Evolutionary conservation across 306 rosid species (phyloP).

Genomic region (Hippophae tibetana): DNA sequence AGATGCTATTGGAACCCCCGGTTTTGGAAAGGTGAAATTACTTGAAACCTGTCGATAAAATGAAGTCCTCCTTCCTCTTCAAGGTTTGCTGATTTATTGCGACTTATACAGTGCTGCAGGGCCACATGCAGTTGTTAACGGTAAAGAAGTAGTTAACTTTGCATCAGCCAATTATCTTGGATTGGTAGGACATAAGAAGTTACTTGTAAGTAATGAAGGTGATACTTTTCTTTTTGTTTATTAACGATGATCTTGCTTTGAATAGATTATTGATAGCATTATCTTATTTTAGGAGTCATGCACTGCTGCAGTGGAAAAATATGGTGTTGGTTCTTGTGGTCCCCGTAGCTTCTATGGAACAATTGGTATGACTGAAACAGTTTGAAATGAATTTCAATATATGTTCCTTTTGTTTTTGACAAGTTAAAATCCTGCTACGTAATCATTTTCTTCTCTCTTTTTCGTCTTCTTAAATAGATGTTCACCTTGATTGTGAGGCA

Average conservation of each 20-base stretch:
- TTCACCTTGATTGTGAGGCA: conserved; percentile 98
- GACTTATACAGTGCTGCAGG: conserved; percentile 84
- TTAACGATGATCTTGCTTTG: conserved; percentile 1
- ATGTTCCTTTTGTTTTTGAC: background rate
- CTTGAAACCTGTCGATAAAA: conserved; percentile 14
- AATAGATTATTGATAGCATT: conserved; percentile 18
- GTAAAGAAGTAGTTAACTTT: conserved; percentile 92
- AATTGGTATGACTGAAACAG: conserved; percentile 48
- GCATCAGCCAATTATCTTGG: conserved; percentile 97
- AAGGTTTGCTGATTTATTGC: conserved; percentile 15
- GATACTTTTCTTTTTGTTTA: conserved; percentile 3
- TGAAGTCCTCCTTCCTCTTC: background rate
- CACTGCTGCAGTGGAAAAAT: conserved; percentile 83
- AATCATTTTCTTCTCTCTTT: background rate
- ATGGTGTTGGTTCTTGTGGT: conserved; percentile 99
- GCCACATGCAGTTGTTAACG: conserved; percentile 62
- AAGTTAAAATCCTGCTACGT: conserved; percentile 10
- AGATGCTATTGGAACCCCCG: conserved; percentile 64
- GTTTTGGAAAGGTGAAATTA: conserved; percentile 76
- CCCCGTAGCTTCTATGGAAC: conserved; percentile 99
- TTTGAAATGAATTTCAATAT: conserved; percentile 6
- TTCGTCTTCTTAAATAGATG: conserved; percentile 46
- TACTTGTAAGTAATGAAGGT: conserved; percentile 52
- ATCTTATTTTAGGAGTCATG: conserved; percentile 67
- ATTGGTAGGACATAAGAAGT: conserved; percentile 67